phyloP scores from a whole-genome alignment of 179 eudicot species.

The Pouteria campechiana region DNA sequence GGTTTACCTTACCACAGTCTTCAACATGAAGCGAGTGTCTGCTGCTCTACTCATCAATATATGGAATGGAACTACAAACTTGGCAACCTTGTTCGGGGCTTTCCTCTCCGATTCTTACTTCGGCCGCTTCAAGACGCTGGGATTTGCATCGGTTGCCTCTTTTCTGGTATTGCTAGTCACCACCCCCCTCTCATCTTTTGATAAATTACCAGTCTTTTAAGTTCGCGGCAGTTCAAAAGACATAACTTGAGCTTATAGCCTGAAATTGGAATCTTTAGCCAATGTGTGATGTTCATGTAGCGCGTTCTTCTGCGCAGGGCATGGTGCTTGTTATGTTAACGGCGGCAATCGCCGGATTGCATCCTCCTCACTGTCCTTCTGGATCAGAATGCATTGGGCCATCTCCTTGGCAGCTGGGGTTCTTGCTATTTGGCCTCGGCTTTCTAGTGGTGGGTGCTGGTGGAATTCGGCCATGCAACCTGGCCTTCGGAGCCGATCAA shows the following conservation, averaged over 20 bases:
- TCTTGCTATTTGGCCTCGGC: constrained; percentile 46
- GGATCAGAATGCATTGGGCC: constrained; percentile 36
- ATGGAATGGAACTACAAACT: constrained; percentile 42
- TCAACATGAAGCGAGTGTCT: constrained; percentile 30
- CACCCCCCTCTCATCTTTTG: too few species aligned
- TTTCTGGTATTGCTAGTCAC: too few species aligned
- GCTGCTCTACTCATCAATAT: constrained; percentile 28
- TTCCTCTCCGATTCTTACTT: constrained; percentile 35
- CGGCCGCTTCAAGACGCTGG: constrained; percentile 41
- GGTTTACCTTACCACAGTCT: constrained; percentile 30
- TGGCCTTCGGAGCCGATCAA: constrained; percentile 88
- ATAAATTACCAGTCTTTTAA: not conserved
- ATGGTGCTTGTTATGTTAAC: constrained; percentile 52
- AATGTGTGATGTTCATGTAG: not conserved
- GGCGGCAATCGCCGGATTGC: constrained; percentile 46
- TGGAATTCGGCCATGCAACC: constrained; percentile 73
- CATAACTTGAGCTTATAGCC: too few species aligned
- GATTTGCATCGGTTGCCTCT: constrained; percentile 27
- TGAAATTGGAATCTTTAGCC: too few species aligned
- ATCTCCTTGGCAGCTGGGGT: constrained; percentile 34
- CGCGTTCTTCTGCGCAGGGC: constrained; percentile 33
- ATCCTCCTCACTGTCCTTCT: constrained; percentile 66
- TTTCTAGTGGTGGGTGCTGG: constrained; percentile 68
- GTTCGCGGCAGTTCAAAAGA: not conserved
- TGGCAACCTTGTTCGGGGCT: constrained; percentile 37